Base-by-base conservation (phyloP, 352 stramenopile genomes). In the Phytopythium oedochilum region DNA sequence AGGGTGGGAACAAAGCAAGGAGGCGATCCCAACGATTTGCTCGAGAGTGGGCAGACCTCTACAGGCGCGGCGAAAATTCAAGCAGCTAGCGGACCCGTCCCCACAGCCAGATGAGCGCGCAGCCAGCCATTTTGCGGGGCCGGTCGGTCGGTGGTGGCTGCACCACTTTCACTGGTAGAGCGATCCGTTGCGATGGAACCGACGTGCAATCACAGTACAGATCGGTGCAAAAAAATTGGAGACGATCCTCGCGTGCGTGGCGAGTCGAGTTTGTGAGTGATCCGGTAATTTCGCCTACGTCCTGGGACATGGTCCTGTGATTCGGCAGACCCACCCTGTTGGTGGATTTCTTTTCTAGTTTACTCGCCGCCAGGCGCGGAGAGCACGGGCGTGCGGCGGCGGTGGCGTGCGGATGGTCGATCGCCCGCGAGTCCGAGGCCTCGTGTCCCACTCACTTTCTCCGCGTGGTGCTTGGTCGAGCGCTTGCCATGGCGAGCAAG, bases 311-410 rank as follows among this genome's bases (percentile, higher is more conserved):
- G 47, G 42, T 2, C 14, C 47, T 53, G 29, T 53, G 47, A 43
- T 53, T 3, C 47, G 11, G 28, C 14, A 31, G 47, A n/a, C 20
- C 47, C 9, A 53, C 26, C 1, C 14, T 39, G 8, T 9, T 39
- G 47, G 29, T 53, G 29, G 47, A 53, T 53, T 53, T 43, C 47
- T 53, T 29, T 35, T 35, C 45, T 52, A 36, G 31, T 39, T 43
- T 31, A 9, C 14, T 4, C 18, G 45, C 18, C 39, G 28, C 45
- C n/a, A n/a, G n/a, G n/a, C n/a, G n/a, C n/a, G n/a, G n/a, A n/a
- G n/a, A n/a, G n/a, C n/a, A n/a, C n/a, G n/a, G n/a, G n/a, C n/a
- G n/a, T n/a, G n/a, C n/a, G n/a, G n/a, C 63, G 57, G 50, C 46
- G 43, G 43, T 49, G 43, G 43, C 43, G 40, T 47, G 40, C 40